These are phyloP conservation scores for Naganishia vaughanmartiniae DNA, from an alignment of 768 basidiomycete species.

Conservation along the genomic window DNA sequence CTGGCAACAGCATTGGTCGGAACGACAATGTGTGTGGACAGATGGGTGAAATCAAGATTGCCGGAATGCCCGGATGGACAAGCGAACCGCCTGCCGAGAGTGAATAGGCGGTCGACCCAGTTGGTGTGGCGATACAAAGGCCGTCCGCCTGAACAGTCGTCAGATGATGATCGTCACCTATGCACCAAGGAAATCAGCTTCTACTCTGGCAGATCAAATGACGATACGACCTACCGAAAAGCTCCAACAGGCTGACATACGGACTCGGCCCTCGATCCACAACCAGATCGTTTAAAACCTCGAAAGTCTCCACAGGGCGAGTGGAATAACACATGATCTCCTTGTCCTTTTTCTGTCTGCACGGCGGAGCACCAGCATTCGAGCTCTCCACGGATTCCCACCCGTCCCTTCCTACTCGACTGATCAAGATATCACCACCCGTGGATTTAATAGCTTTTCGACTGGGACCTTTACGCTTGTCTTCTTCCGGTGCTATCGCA, in stretches of 20 bases:
- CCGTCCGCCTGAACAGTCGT: constrained; percentile 99
- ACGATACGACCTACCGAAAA: constrained; percentile 71
- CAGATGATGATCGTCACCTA: constrained; percentile 98
- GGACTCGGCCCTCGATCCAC: constrained; percentile 98
- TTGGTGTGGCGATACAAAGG: constrained; percentile 88
- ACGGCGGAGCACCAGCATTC: constrained; percentile 4
- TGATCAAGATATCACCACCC: constrained; percentile 95
- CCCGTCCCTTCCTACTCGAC: constrained; percentile 78
- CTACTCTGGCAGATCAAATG: neutral
- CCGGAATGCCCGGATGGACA: constrained; percentile 95
- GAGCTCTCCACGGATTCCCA: constrained; percentile 91
- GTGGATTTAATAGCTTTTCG: constrained; percentile 83
- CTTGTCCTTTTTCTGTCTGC: constrained; percentile 69
- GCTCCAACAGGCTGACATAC: constrained; percentile 89
- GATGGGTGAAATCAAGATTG: constrained; percentile 92
- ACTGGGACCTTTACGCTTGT: constrained; percentile 55
- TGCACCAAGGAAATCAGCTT: constrained; percentile 27
- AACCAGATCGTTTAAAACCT: constrained; percentile 94
- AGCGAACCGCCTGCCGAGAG: constrained; percentile 96
- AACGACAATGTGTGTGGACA: constrained; percentile 98
- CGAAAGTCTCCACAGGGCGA: constrained; percentile 89
- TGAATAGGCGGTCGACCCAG: constrained; percentile 98
- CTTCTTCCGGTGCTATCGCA: constrained; percentile 71
- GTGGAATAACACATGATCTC: constrained; percentile 99
- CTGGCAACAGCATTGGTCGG: constrained; percentile 95